Conservation (phyloP, 2,329 filamentous ascomycete genomes). For the Trichoderma sp. region DNA sequence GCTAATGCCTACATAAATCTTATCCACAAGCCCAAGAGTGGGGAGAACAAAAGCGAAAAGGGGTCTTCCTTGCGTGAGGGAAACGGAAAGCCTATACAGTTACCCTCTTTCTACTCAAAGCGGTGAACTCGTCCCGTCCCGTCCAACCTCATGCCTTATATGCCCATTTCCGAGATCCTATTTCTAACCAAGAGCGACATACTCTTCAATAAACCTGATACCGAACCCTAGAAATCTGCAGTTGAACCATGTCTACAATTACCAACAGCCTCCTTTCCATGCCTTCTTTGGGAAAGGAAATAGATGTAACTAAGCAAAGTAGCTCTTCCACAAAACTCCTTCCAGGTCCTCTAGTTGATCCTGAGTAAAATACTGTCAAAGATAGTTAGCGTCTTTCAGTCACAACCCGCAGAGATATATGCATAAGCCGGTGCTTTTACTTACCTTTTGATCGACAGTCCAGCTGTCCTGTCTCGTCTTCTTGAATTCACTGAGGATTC, state of each 20-base stretch:
- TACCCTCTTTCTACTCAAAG: not conserved
- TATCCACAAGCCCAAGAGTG: not conserved
- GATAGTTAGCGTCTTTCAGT: not conserved
- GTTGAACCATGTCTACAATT: not conserved
- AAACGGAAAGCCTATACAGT: not conserved
- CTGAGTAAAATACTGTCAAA: conserved; percentile 71
- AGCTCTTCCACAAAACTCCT: conserved; percentile 98
- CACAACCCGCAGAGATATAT: not conserved
- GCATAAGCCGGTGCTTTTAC: conserved; percentile 33
- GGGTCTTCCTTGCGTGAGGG: not conserved
- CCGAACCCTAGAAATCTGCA: not conserved
- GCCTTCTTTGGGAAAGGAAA: not conserved
- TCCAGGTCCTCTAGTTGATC: conserved; percentile 95
- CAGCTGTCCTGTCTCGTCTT: conserved; percentile 99
- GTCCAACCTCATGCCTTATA: conserved; percentile 6
- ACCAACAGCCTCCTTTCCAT: not conserved
- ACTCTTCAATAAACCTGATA: conserved; percentile 4
- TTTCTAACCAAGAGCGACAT: not conserved
- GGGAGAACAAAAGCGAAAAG: not conserved
- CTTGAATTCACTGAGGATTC: conserved; percentile 94
- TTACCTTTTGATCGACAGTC: conserved; percentile 95
- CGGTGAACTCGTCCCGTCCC: not conserved
- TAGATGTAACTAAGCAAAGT: conserved; percentile 69
- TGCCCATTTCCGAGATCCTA: conserved; percentile 11
- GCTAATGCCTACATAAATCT: not conserved